Evolutionary conservation across 768 basidiomycete species (phyloP).

Genomic region (Podaxis sp.): DNA sequence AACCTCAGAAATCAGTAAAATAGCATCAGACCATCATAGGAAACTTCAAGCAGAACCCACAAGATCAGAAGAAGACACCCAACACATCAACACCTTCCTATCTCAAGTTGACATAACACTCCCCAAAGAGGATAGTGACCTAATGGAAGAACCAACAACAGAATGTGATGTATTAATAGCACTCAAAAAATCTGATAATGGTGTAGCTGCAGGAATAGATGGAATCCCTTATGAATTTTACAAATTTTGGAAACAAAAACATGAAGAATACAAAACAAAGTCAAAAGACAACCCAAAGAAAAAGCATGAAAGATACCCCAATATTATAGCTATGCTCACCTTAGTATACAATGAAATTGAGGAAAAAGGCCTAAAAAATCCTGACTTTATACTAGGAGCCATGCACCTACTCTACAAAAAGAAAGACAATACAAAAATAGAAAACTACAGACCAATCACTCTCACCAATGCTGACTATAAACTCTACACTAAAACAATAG

Average conservation of each 20-base stretch:
- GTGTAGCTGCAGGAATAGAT: slow-evolving; percentile 22
- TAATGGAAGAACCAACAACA: neutral
- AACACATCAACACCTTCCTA: neutral
- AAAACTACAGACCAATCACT: slow-evolving; percentile 35
- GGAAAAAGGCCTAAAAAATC: slow-evolving; percentile 19
- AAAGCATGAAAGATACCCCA: slow-evolving; percentile 9
- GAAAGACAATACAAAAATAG: slow-evolving; percentile 28
- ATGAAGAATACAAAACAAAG: neutral
- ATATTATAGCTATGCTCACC: slow-evolving; percentile 16
- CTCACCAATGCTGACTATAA: slow-evolving; percentile 35
- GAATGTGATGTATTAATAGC: neutral
- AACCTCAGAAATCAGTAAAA: too few species aligned
- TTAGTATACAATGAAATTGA: slow-evolving; percentile 29
- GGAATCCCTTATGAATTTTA: slow-evolving; percentile 27
- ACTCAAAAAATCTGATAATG: slow-evolving; percentile 10
- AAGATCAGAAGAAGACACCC: neutral
- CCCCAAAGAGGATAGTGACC: neutral
- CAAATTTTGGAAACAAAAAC: slow-evolving; percentile 17
- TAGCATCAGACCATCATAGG: too few species aligned
- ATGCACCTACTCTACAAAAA: slow-evolving; percentile 45
- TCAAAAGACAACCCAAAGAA: neutral
- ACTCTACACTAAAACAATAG: slow-evolving; percentile 26
- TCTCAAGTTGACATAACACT: neutral
- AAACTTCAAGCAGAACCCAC: too few species aligned
- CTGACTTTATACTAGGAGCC: slow-evolving; percentile 32